Conservation (phyloP, 768 basidiomycete genomes). For the Agrocybe pediades region DNA sequence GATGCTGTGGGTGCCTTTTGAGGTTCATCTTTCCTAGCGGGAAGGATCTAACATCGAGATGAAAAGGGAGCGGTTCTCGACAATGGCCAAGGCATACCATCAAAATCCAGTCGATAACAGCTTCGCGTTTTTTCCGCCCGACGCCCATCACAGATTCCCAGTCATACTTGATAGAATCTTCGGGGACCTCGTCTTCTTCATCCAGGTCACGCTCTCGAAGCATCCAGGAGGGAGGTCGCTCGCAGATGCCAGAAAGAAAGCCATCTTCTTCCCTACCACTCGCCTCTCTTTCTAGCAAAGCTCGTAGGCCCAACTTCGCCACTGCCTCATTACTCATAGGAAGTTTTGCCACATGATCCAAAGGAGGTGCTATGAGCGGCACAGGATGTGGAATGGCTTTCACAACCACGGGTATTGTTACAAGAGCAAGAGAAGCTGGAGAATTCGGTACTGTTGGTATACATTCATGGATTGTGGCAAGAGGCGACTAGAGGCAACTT, state of each 20-base stretch:
- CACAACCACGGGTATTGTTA: background rate
- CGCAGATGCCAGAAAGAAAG: conserved; percentile 13
- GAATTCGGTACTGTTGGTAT: conserved; percentile 16
- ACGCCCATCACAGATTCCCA: conserved; percentile 26
- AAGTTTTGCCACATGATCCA: conserved; percentile 29
- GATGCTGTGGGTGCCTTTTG: conserved; percentile 9
- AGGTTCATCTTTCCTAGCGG: conserved; percentile 16
- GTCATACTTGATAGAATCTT: conserved; percentile 1
- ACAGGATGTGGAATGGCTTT: conserved; percentile 22
- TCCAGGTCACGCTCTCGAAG: conserved; percentile 2
- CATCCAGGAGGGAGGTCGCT: conserved; percentile 2
- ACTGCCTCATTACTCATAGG: conserved; percentile 39
- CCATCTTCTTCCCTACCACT: conserved; percentile 38
- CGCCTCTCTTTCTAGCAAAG: conserved; percentile 44
- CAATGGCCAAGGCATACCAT: conserved; percentile 34
- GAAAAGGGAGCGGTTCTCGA: conserved; percentile 1
- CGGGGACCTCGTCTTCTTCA: conserved; percentile 7
- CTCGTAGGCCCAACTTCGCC: conserved; percentile 44
- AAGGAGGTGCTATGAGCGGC: conserved; percentile 59
- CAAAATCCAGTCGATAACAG: conserved; percentile 30
- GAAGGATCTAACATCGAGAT: conserved; percentile 15
- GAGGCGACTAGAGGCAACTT: background rate
- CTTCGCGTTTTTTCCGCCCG: conserved; percentile 15
- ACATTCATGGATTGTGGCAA: background rate
- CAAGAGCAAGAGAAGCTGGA: conserved; percentile 1